Evolutionary conservation across 192 early-diverging fungal genomes (phyloP), one percentile per base, ranked within the genome.

Genomic region (Oehlia diaphana): DNA sequence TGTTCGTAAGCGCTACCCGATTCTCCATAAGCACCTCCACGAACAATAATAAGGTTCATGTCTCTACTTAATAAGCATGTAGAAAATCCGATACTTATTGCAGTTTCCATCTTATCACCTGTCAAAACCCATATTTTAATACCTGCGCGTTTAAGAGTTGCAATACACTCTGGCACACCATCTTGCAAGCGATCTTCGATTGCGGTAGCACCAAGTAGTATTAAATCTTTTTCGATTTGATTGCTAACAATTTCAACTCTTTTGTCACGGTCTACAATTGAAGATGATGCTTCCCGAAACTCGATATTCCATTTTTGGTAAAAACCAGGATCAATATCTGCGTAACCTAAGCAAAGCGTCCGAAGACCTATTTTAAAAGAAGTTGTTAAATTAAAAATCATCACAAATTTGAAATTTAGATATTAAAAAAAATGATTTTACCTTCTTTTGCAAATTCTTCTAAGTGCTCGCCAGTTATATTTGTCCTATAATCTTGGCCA

Each of bases 71-170:
- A 83, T 9, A 95, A 82, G 68, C 90, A 91, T 77, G 91, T 91
- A 0, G 93, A 90, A 63, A 92, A 89, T 0, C 93, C 93, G 86
- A 94, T 94, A 75, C 92, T 93, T 80, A 94, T 93, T 1, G 93
- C 93, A 9, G 93, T 94, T 70, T 94, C 93, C 79, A 92, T 84
- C 76, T 94, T 94, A 83, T 94, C 94, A 9, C 92, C 93, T 0
- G 93, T 94, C 71, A 94, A 80, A n/a, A 94, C 92, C 93, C 93
- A 94, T 31, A 94, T 77, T 80, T 93, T 93, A 49, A 94, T 90
- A 21, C 92, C 92, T 0, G 93, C 93, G 4, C 84, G 81, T 42
- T 87, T 83, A 16, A 94, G 73, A 1, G 84, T 87, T 9, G 84
- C 85, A 23, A 94, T 94, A 47, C 88, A 89, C 14, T 94, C 92